phyloP scores from a whole-genome alignment of 2,329 filamentous ascomycete species.

The Cytospora chrysosperma region DNA sequence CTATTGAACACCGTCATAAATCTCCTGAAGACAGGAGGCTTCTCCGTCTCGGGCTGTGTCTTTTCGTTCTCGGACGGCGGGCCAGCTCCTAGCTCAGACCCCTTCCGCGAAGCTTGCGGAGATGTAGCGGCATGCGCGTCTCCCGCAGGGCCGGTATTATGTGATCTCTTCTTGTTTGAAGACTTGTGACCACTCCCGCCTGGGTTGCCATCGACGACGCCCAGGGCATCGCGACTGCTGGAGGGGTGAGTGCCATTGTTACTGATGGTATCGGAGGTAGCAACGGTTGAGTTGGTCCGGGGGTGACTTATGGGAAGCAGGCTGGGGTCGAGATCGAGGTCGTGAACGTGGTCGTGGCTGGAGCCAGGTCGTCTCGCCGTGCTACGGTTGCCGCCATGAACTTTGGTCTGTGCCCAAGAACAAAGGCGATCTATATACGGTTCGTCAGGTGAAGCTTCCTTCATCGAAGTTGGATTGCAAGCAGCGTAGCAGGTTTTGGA shows the following conservation, averaged over 20 bases:
- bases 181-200: constrained; percentile 27
- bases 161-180: constrained; percentile 25
- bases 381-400: constrained; percentile 50
- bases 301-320: constrained; percentile 41
- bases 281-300: constrained; percentile 25
- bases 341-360: constrained; percentile 29
- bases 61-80: constrained; percentile 21
- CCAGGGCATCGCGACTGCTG: constrained; percentile 15
- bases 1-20: constrained; percentile 54
- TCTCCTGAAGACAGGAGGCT: constrained; percentile 34
- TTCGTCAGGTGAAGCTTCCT: constrained; percentile 55
- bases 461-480: constrained; percentile 56
- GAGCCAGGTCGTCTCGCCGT: constrained; percentile 40
- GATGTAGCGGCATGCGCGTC: constrained; percentile 42
- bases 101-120: constrained; percentile 52
- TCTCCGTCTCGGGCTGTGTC: constrained; percentile 25
- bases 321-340: constrained; percentile 29
- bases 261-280: constrained; percentile 26
- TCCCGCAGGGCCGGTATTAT: constrained; percentile 27
- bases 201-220: constrained; percentile 11
- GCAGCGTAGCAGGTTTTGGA: constrained; percentile 19
- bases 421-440: constrained; percentile 56
- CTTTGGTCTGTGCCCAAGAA: constrained; percentile 54
- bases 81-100: constrained; percentile 52
- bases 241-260: constrained; percentile 18